A percentile compares a stretch with the other conserved stretches of the same genome.
phyloP scores from a whole-genome alignment of 73 alveolate species.

The Durusdinium trenchii region DNA sequence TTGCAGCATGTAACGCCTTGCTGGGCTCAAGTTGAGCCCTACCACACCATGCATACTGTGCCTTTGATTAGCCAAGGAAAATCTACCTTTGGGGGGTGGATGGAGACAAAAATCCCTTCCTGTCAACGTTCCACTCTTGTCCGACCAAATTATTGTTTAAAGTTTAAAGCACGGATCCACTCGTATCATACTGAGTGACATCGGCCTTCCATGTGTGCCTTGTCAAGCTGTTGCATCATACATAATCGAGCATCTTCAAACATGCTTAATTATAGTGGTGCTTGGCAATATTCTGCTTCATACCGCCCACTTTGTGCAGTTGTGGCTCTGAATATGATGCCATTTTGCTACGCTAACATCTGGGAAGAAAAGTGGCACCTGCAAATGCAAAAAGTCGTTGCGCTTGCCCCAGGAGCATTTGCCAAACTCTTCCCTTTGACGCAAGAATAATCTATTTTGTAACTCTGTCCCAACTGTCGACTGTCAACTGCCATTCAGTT shows the following conservation, averaged over 20 bases:
- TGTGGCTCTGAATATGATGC: constrained; percentile 45
- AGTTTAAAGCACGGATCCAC: too few species aligned
- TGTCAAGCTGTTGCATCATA: not conserved
- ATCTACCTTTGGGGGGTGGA: too few species aligned
- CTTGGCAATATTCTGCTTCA: not conserved
- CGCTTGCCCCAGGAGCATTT: not conserved
- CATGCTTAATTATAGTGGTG: too few species aligned
- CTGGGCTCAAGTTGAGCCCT: not conserved
- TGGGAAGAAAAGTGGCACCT: constrained; percentile 83
- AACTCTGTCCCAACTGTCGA: too few species aligned
- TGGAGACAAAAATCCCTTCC: too few species aligned
- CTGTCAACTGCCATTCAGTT: too few species aligned
- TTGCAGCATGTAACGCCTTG: constrained; percentile 85
- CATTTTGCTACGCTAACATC: constrained; percentile 46
- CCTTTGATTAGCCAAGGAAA: not conserved
- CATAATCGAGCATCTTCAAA: too few species aligned
- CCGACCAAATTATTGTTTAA: too few species aligned
- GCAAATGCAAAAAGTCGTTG: not conserved
- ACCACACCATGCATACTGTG: not conserved
- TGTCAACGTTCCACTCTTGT: too few species aligned
- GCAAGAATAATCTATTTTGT: too few species aligned
- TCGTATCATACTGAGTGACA: not conserved
- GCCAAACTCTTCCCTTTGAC: not conserved
- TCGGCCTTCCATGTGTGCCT: too few species aligned
- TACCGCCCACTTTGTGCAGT: constrained; percentile 3